A percentile compares a stretch with the other conserved stretches of the same genome.
These are phyloP conservation scores for Chenopodium album DNA, from an alignment of 148 eudicot species.

Conservation along the genomic window DNA sequence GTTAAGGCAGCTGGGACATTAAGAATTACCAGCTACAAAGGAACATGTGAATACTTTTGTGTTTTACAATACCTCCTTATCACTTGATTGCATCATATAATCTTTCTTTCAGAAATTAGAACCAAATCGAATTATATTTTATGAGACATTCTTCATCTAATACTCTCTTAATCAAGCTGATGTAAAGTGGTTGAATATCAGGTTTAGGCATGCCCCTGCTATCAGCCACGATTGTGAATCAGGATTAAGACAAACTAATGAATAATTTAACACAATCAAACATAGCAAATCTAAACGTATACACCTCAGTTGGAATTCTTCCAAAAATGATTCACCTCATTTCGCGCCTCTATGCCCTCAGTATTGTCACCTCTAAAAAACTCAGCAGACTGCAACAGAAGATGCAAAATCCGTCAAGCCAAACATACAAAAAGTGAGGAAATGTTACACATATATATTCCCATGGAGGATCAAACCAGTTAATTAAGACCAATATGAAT, in stretches of 20 bases:
- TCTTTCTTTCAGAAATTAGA: not conserved
- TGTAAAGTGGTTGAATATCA: not conserved
- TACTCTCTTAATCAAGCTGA: not conserved
- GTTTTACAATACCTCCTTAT: no score
- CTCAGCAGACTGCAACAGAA: constrained; percentile 71
- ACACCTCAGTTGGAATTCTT: not conserved
- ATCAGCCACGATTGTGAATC: not conserved
- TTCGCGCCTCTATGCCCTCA: constrained; percentile 97
- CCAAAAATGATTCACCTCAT: constrained; percentile 63
- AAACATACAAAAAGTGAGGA: not conserved
- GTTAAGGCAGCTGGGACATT: no score
- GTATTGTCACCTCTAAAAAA: constrained; percentile 95
- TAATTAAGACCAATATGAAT: constrained; percentile 2
- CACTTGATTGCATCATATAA: no score
- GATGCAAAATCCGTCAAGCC: constrained; percentile 17
- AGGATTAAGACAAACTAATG: not conserved
- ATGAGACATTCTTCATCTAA: no score
- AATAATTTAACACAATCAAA: not conserved
- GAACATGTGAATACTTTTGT: no score
- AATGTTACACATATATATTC: not conserved
- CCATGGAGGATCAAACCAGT: not conserved
- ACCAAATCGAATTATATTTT: not conserved
- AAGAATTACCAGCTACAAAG: no score
- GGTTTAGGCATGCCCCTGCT: not conserved
- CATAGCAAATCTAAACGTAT: not conserved